These are phyloP conservation scores for Tephrocybe sp. DNA, from an alignment of 768 basidiomycete species.

Conservation along the genomic window DNA sequence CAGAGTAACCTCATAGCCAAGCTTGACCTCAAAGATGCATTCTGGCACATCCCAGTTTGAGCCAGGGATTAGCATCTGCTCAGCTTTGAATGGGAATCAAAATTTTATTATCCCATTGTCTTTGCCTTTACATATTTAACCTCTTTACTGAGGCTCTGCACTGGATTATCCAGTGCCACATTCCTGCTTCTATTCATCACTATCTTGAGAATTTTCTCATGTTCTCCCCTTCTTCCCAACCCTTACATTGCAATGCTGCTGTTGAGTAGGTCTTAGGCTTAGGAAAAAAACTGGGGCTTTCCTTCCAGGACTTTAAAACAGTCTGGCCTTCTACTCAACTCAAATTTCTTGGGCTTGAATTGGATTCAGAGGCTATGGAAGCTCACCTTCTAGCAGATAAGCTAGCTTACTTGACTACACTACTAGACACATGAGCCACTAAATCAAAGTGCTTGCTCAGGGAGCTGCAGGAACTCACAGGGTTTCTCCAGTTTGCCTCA, in stretches of 20 bases:
- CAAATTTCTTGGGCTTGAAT: background rate
- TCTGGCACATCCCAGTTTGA: conserved; percentile 33
- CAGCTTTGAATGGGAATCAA: conserved; percentile 28
- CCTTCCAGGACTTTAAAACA: background rate
- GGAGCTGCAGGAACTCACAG: no score
- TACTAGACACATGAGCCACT: no score
- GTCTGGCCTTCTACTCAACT: background rate
- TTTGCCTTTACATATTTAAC: conserved; percentile 40
- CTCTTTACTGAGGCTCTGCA: conserved; percentile 39
- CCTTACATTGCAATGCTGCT: conserved; percentile 6
- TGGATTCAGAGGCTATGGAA: background rate
- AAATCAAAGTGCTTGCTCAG: no score
- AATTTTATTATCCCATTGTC: conserved; percentile 29
- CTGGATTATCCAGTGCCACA: conserved; percentile 37
- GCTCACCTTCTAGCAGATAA: background rate
- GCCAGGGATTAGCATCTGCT: conserved; percentile 30
- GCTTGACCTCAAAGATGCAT: conserved; percentile 37
- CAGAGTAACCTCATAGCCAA: conserved; percentile 30
- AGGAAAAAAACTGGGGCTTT: background rate
- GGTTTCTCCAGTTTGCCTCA: no score
- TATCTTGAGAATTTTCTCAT: conserved; percentile 37
- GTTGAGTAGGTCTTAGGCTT: conserved; percentile 24
- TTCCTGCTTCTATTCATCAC: conserved; percentile 29
- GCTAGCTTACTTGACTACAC: background rate
- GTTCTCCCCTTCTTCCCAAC: conserved; percentile 18